Conservation (phyloP, 805 yeast species). For the Wickerhamomyces chambardii region DNA sequence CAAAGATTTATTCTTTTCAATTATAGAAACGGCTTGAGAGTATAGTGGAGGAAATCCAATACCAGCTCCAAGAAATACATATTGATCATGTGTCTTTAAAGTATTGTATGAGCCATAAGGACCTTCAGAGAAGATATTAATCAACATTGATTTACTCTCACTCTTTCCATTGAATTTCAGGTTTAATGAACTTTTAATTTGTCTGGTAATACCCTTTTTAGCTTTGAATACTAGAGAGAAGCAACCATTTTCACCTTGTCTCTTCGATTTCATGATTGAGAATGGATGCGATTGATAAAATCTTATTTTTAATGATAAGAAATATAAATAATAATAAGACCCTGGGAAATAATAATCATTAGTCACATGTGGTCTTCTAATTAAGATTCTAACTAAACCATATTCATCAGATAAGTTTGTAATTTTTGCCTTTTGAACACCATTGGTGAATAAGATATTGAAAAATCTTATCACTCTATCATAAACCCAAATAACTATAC, state of each 20-base stretch:
- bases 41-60: conserved; percentile 44
- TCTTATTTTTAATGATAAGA: conserved; percentile 31
- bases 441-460: conserved; percentile 43
- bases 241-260: conserved; percentile 18
- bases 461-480: conserved; percentile 53
- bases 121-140: conserved; percentile 45
- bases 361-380: conserved; percentile 34
- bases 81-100: conserved; percentile 25
- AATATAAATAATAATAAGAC: conserved; percentile 45
- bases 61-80: conserved; percentile 39
- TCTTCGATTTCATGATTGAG: conserved; percentile 37
- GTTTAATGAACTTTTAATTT: conserved; percentile 21
- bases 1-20: conserved; percentile 2
- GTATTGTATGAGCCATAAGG: conserved; percentile 48
- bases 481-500: conserved; percentile 60
- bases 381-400: conserved; percentile 30
- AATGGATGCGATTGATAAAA: conserved; percentile 66
- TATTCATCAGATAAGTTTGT: conserved; percentile 15
- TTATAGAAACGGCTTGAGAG: conserved; percentile 26
- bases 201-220: conserved; percentile 47
- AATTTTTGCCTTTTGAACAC: conserved; percentile 44
- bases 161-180: conserved; percentile 2
- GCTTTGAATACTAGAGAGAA: conserved; percentile 36
- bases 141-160: conserved; percentile 20
- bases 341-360: conserved; percentile 39